phyloP scores from a whole-genome alignment of 306 rosid genomes.

The Cajanus cajan region DNA sequence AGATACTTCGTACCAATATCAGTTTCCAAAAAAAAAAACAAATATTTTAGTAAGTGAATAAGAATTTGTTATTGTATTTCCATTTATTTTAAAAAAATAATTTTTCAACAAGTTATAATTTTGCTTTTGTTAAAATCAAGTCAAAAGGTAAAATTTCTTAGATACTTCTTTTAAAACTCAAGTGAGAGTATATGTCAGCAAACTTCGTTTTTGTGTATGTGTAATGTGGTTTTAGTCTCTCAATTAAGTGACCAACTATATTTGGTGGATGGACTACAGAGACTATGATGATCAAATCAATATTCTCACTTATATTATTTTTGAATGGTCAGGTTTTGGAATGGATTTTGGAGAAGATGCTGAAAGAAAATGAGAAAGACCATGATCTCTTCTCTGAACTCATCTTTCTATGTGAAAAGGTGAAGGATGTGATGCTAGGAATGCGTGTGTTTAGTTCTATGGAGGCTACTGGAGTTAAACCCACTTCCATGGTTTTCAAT shows the following conservation, averaged over 20 bases:
- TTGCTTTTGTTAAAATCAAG: not conserved
- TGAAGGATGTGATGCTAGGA: slow-evolving; percentile 47
- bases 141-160: too few species aligned
- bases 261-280: slow-evolving; percentile 9
- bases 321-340: slow-evolving; percentile 61
- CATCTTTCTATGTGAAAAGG: slow-evolving; percentile 54
- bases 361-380: slow-evolving; percentile 47
- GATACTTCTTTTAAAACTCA: not conserved
- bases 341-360: slow-evolving; percentile 70
- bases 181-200: not conserved
- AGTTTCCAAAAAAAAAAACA: too few species aligned
- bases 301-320: not conserved
- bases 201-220: not conserved
- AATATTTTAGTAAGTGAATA: too few species aligned
- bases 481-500: slow-evolving; percentile 50
- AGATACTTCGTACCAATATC: too few species aligned
- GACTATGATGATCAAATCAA: not conserved
- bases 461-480: slow-evolving; percentile 65
- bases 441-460: slow-evolving; percentile 56
- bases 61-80: too few species aligned
- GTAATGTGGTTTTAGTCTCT: not conserved
- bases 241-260: not conserved
- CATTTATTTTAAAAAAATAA: not conserved
- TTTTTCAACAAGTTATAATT: not conserved
- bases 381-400: slow-evolving; percentile 45